Conservation (phyloP, 148 eudicot genomes). For the Rhododendron kiyosumense region DNA sequence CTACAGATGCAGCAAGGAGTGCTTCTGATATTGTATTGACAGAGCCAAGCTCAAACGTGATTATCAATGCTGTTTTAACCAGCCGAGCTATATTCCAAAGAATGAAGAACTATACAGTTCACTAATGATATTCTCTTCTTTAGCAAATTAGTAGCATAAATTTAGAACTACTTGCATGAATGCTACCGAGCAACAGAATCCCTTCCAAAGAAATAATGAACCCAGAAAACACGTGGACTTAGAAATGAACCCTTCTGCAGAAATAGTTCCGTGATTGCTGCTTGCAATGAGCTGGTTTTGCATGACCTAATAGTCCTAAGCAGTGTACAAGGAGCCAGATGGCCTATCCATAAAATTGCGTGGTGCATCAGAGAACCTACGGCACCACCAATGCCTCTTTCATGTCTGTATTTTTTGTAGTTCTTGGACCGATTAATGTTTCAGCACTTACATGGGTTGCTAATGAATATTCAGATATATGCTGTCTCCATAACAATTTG, state of each 20-base stretch:
- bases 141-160: neutral
- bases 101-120: conserved; percentile 72
- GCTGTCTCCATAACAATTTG: conserved; percentile 75
- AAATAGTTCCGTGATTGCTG: neutral
- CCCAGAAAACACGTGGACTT: neutral
- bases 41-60: conserved; percentile 72
- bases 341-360: neutral
- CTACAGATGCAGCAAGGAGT: conserved; percentile 72
- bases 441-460: neutral
- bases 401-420: neutral
- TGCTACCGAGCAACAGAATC: conserved; percentile 1
- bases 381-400: neutral
- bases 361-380: neutral
- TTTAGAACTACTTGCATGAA: neutral
- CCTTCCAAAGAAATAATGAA: neutral
- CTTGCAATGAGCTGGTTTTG: neutral
- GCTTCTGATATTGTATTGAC: conserved; percentile 71
- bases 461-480: conserved; percentile 50
- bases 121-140: conserved; percentile 2
- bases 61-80: conserved; percentile 61
- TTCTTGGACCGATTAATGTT: neutral
- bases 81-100: conserved; percentile 74
- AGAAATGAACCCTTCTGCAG: neutral
- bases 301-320: neutral
- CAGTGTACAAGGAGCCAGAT: neutral